A percentile compares a stretch with the other conserved stretches of the same genome.
Conservation (phyloP, 1,284 basidiomycete species). For the Bjerkandera adusta region DNA sequence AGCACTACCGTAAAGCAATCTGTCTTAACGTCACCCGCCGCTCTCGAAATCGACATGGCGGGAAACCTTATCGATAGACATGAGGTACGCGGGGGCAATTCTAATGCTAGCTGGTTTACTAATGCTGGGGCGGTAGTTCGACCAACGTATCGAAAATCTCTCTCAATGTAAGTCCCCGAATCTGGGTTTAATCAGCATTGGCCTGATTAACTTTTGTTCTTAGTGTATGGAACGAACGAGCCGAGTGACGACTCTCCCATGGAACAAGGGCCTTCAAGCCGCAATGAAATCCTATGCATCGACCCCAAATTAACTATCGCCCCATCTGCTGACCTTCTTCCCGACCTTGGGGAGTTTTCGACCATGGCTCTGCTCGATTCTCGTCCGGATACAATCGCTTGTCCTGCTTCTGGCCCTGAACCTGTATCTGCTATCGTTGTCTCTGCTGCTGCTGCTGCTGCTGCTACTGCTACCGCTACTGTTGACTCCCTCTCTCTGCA, state of each 20-base stretch:
- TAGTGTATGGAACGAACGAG: slow-evolving; percentile 27
- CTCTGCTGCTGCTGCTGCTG: slow-evolving; percentile 8
- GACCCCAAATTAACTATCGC: background rate
- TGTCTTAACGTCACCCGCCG: slow-evolving; percentile 4
- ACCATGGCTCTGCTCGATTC: background rate
- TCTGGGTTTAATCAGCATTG: background rate
- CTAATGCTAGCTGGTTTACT: slow-evolving; percentile 6
- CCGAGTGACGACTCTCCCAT: slow-evolving; percentile 19
- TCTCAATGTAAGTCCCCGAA: slow-evolving; percentile 12
- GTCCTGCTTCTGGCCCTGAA: background rate
- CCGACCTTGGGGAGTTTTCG: background rate
- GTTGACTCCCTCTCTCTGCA: background rate
- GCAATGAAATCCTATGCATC: background rate
- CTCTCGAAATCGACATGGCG: slow-evolving; percentile 16
- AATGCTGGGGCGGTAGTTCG: slow-evolving; percentile 13
- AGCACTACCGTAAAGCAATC: slow-evolving; percentile 11
- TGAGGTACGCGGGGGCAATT: slow-evolving; percentile 11
- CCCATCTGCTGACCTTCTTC: background rate
- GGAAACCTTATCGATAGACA: slow-evolving; percentile 12
- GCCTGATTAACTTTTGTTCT: background rate
- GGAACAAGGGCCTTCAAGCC: background rate
- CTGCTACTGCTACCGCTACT: background rate
- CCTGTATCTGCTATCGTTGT: background rate
- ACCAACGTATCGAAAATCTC: slow-evolving; percentile 16
- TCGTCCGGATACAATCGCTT: background rate